Evolutionary conservation across 495 filamentous ascomycete species (phyloP).

Genomic region (Astrothelium subdiscretum): DNA sequence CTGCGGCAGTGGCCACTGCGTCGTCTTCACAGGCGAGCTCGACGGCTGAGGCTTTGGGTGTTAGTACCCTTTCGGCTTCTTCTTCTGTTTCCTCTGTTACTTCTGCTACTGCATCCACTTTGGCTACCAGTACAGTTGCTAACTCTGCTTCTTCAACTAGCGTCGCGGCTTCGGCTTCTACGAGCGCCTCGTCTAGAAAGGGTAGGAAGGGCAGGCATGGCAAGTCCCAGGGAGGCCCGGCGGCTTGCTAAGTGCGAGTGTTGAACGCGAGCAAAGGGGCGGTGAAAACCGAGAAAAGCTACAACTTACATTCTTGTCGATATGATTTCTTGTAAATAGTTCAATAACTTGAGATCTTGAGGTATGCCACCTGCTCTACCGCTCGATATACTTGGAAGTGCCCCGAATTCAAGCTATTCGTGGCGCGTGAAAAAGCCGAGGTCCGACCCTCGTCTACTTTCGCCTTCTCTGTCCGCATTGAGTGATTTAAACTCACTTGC

Average conservation of each 20-base stretch:
- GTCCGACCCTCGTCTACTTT: too few relatives aligned
- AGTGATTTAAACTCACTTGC: too few relatives aligned
- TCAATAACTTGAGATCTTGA: too few relatives aligned
- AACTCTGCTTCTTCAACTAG: not conserved
- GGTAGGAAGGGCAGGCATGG: not conserved
- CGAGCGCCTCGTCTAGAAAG: not conserved
- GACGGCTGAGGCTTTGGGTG: not conserved
- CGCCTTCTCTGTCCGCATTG: too few relatives aligned
- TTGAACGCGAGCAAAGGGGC: not conserved
- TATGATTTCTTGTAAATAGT: not conserved
- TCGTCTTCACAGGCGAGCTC: not conserved
- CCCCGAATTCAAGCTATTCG: not conserved
- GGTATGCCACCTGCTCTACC: not conserved
- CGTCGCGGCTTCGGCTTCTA: conserved; percentile 1
- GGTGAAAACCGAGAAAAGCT: not conserved
- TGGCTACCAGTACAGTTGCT: not conserved
- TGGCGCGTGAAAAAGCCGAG: too few relatives aligned
- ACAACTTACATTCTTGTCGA: not conserved
- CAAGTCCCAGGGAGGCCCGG: not conserved
- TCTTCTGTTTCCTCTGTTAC: not conserved
- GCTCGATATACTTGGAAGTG: not conserved
- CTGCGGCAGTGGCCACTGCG: not conserved
- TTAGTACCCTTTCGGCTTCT: not conserved
- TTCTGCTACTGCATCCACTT: not conserved
- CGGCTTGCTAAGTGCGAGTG: not conserved